A percentile compares a stretch with the other conserved stretches of the same genome.
Evolutionary conservation across 352 stramenopile species (phyloP).

Genomic region (Phytopythium ostracodes): DNA sequence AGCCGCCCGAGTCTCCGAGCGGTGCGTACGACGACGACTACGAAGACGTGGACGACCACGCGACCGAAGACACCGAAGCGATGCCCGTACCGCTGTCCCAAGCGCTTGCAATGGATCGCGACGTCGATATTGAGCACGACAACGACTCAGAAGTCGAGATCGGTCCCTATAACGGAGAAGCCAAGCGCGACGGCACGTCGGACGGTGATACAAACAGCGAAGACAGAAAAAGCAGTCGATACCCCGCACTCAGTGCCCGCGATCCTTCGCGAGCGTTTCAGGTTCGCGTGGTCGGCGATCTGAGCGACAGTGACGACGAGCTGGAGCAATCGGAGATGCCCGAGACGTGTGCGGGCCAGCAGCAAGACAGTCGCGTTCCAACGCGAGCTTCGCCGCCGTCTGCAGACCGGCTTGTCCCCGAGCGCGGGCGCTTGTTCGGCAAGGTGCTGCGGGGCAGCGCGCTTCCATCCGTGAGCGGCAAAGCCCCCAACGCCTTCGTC

Average conservation of each 20-base stretch:
- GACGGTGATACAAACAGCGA: slow-evolving; percentile 7
- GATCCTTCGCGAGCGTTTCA: background rate
- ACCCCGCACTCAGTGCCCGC: background rate
- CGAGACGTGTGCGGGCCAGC: slow-evolving; percentile 24
- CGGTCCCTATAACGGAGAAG: background rate
- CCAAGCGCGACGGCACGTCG: background rate
- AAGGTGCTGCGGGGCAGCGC: slow-evolving; percentile 37
- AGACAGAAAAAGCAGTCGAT: background rate
- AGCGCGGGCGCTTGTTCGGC: slow-evolving; percentile 38
- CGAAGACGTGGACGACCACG: slow-evolving; percentile 6
- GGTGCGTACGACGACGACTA: slow-evolving; percentile 25
- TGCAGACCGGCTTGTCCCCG: slow-evolving; percentile 8
- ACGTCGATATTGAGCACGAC: background rate
- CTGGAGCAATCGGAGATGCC: slow-evolving; percentile 46
- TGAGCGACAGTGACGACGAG: slow-evolving; percentile 18
- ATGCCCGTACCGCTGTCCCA: background rate
- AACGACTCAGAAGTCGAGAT: background rate
- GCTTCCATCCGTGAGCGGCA: slow-evolving; percentile 16
- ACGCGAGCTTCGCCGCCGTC: background rate
- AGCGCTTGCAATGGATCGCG: slow-evolving; percentile 1
- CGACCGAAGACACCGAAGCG: slow-evolving; percentile 6
- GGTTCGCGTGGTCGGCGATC: background rate
- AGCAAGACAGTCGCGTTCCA: background rate
- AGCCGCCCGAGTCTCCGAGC: slow-evolving; percentile 40
- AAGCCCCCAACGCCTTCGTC: slow-evolving; percentile 36